phyloP scores from a whole-genome alignment of 192 early-diverging fungal genomes.

The Coemansia sp. region DNA sequence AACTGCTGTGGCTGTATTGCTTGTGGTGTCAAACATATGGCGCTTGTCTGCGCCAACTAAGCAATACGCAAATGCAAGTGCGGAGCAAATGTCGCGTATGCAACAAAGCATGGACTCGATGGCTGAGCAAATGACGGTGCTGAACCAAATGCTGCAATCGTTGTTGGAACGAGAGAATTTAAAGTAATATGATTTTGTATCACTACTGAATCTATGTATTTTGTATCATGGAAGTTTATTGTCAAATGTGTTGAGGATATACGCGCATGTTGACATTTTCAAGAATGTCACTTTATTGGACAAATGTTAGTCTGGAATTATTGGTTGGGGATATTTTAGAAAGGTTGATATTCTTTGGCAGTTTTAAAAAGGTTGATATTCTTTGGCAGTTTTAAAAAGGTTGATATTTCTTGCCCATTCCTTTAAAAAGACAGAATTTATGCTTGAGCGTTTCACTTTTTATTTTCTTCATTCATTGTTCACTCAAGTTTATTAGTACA shows the following conservation, averaged over 20 bases:
- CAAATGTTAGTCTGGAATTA: no score
- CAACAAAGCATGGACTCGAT: slow-evolving; percentile 30
- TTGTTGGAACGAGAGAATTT: slow-evolving; percentile 13
- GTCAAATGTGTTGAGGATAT: no score
- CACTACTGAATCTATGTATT: background rate
- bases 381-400: background rate
- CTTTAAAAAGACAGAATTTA: no score
- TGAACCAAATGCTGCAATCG: slow-evolving; percentile 23
- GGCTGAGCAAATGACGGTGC: slow-evolving; percentile 18
- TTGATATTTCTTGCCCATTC: background rate
- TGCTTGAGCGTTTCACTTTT: no score
- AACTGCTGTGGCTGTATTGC: slow-evolving; percentile 14
- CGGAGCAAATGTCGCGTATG: slow-evolving; percentile 23
- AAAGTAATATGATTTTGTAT: background rate
- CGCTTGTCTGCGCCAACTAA: slow-evolving; percentile 2
- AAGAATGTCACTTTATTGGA: no score
- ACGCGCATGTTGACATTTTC: no score
- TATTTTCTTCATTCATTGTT: no score
- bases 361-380: background rate
- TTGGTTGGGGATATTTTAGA: no score
- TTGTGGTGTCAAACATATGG: slow-evolving; percentile 26
- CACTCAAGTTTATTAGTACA: no score
- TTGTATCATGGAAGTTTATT: background rate
- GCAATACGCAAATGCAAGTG: background rate
- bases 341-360: no score